A percentile compares a stretch with the other conserved stretches of the same genome.
phyloP scores from a whole-genome alignment of 2,329 filamentous ascomycete genomes.

The Colletotrichum cereale region DNA sequence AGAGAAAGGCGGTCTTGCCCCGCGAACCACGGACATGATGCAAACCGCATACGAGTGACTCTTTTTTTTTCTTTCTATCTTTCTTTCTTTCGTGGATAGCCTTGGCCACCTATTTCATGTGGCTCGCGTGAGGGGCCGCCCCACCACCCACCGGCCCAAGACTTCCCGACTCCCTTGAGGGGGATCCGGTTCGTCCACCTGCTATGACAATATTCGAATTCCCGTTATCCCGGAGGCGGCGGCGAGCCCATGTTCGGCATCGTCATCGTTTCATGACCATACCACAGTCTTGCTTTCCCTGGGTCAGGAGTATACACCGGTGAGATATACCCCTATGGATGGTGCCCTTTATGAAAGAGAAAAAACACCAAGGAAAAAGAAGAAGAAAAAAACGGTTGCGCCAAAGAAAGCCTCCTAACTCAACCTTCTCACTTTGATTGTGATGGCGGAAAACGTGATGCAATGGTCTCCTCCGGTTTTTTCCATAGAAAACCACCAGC shows the following conservation, averaged over 20 bases:
- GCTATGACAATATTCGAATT: constrained; percentile 7
- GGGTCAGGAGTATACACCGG: neutral
- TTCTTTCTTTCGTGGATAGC: no score
- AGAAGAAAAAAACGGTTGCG: neutral
- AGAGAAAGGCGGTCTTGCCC: neutral
- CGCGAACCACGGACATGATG: neutral
- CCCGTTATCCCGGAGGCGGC: neutral
- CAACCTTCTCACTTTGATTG: neutral
- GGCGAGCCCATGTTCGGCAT: neutral
- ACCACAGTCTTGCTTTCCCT: neutral
- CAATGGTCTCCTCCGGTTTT: neutral
- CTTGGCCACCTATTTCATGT: constrained; percentile 12
- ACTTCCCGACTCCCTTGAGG: constrained; percentile 4
- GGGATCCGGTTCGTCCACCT: constrained; percentile 23
- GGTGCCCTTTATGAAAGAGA: neutral
- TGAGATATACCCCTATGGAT: neutral
- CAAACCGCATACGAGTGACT: neutral
- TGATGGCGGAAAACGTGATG: neutral
- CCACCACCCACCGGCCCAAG: constrained; percentile 23
- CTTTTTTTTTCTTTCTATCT: no score
- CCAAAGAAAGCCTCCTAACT: neutral
- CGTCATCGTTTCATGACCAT: neutral
- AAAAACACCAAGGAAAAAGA: no score
- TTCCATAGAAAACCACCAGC: neutral
- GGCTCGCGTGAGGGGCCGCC: constrained; percentile 10